Evolutionary conservation across 345 rosid species (phyloP).

Genomic region (Reutealis trisperma): DNA sequence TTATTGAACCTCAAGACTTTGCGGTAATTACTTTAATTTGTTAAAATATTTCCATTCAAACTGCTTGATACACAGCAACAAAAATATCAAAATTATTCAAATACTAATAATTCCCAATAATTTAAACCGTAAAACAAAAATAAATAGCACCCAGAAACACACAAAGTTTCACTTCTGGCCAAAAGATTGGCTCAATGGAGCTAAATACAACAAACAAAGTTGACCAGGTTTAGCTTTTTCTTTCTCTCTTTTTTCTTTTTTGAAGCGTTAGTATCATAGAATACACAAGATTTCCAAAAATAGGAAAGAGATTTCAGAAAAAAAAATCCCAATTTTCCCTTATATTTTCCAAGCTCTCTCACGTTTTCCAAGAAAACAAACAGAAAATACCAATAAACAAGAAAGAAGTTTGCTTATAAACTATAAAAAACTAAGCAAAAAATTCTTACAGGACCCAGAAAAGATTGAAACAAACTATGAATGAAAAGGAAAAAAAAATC

Average conservation of each 20-base stretch:
- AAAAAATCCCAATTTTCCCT: background rate
- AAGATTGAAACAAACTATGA: background rate
- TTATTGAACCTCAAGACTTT: no score
- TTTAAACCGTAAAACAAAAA: background rate
- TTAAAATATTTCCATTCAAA: background rate
- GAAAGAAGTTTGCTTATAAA: background rate
- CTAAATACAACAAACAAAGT: background rate
- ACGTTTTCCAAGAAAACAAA: conserved; percentile 8
- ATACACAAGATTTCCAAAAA: background rate
- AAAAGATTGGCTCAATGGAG: background rate
- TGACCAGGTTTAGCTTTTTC: background rate
- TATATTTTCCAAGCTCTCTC: background rate
- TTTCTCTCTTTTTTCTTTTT: background rate
- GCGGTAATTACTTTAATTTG: background rate
- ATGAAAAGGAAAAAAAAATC: background rate
- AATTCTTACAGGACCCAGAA: background rate
- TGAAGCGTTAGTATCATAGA: background rate
- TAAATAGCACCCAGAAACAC: conserved; percentile 3
- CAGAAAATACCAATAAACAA: background rate
- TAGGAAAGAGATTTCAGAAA: background rate
- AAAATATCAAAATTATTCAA: background rate
- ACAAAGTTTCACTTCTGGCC: background rate
- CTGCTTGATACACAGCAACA: background rate
- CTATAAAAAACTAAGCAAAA: background rate
- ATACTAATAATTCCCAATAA: background rate